Evolutionary conservation across 2,329 filamentous ascomycete species (phyloP).

Genomic region (Apiospora koreana): DNA sequence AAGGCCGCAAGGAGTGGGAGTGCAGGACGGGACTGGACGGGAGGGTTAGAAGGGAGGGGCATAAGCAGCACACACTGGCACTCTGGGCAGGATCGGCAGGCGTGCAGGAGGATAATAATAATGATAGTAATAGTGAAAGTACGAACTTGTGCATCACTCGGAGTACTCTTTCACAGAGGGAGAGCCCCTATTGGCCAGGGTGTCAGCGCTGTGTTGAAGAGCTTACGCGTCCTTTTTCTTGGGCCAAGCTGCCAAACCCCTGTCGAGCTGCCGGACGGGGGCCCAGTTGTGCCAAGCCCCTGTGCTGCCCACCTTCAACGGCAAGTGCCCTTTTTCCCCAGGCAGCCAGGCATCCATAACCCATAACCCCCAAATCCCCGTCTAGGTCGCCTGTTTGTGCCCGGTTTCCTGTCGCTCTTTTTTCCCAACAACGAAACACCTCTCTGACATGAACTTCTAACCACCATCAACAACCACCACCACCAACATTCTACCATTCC

Average conservation of each 20-base stretch:
- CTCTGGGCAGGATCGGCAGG: neutral
- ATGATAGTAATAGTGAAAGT: neutral
- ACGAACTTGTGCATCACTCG: neutral
- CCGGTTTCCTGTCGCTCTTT: constrained; percentile 9
- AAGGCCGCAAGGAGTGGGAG: neutral
- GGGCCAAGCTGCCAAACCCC: constrained; percentile 1
- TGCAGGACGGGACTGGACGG: too few relatives aligned
- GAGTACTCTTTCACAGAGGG: neutral
- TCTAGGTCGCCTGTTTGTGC: constrained; percentile 6
- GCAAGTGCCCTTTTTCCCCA: constrained; percentile 6
- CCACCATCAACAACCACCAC: constrained; percentile 7
- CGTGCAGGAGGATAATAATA: neutral
- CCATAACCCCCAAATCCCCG: constrained; percentile 13
- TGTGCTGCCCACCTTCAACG: constrained; percentile 10
- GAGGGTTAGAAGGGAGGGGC: neutral
- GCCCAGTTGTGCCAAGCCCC: constrained; percentile 13
- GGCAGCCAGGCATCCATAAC: neutral
- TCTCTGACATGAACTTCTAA: constrained; percentile 7
- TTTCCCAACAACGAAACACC: constrained; percentile 2
- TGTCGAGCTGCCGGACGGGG: constrained; percentile 11
- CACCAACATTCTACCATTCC: neutral
- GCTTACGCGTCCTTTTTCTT: constrained; percentile 12
- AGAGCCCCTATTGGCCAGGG: neutral
- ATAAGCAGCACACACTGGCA: neutral
- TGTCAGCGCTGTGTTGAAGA: neutral